Base-by-base conservation (phyloP, 2,329 filamentous ascomycete genomes). In the Lecanicillium sp. region DNA sequence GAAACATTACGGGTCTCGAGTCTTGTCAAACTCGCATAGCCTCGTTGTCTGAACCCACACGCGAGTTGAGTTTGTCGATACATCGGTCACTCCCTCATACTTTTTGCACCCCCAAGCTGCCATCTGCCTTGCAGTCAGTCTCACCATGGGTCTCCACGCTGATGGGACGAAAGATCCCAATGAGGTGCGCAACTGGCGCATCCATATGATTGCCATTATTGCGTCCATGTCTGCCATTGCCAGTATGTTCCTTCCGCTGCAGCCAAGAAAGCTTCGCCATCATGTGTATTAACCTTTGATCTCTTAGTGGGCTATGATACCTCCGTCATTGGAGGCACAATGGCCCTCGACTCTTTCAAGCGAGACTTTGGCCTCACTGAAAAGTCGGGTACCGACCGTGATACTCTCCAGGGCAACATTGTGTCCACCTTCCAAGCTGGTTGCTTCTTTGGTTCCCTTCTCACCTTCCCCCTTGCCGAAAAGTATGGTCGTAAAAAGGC, bases 401-500 rank as follows among this genome's bases (percentile, higher is more conserved):
- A 61, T 34, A 60, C 54, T 4, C 49, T 58, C 13, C 56, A 59
- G 44, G 59, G 52, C 45, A 64, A 65, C 46, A 63, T 64, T 35
- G 60, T 64, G 8, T 63, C 58, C 15, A 57, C 52, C 25, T 56
- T 56, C 28, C 57, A 65, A 44, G 62, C 59, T 7, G 62, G 62
- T 14, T 62, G 60, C 44, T 65, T 66, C 50, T 59, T 64, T 36
- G 62, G 62, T 33, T 56, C 59, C 11, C 49, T 66, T 11, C 33
- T 57, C 19, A 62, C 56, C 4, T 71, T 69, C 43, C 67, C 68
- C 17, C 57, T 72, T 25, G 67, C 64, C 4, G 69, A 73, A 39
- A 61, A 57, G 39, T 62, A 64, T 46, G 69, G 69, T 17, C 66
- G 70, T 7, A 65, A 60, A 41, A 62, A 58, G 40, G 65, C 65